phyloP scores from a whole-genome alignment of 371 early-diverging fungal genomes.

The Vairimorpha apis region DNA sequence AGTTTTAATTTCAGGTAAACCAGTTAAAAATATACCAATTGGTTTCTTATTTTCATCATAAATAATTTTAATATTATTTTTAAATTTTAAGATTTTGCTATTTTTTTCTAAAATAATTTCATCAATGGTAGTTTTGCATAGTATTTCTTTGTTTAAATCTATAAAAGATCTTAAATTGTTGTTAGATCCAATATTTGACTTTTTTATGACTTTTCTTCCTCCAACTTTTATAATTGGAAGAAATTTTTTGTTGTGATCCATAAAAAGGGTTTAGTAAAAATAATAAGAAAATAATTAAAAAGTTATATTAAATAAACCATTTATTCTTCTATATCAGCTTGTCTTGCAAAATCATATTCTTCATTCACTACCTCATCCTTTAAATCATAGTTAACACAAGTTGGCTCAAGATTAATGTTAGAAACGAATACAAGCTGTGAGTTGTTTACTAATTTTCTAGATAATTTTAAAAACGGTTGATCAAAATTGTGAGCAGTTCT shows the following conservation, averaged over 20 bases:
- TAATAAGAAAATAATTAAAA: neutral
- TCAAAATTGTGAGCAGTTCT: slow-evolving; percentile 99
- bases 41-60: slow-evolving; percentile 21
- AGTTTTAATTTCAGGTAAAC: slow-evolving; percentile 11
- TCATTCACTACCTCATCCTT: neutral
- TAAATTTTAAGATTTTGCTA: slow-evolving; percentile 3
- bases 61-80: slow-evolving; percentile 16
- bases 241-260: slow-evolving; percentile 9
- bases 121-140: slow-evolving; percentile 15
- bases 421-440: slow-evolving; percentile 88
- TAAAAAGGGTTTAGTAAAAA: neutral
- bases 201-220: slow-evolving; percentile 27
- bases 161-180: neutral
- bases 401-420: slow-evolving; percentile 88
- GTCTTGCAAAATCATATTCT: neutral
- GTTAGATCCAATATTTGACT: neutral
- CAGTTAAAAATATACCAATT: slow-evolving; percentile 26
- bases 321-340: slow-evolving; percentile 34
- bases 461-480: slow-evolving; percentile 98
- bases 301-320: neutral
- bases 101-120: slow-evolving; percentile 6
- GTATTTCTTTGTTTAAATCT: neutral
- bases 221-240: slow-evolving; percentile 21
- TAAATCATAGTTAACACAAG: slow-evolving; percentile 69
- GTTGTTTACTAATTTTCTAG: slow-evolving; percentile 87